phyloP scores from a whole-genome alignment of 2,329 filamentous ascomycete genomes.

The Colletotrichum theobromicola region DNA sequence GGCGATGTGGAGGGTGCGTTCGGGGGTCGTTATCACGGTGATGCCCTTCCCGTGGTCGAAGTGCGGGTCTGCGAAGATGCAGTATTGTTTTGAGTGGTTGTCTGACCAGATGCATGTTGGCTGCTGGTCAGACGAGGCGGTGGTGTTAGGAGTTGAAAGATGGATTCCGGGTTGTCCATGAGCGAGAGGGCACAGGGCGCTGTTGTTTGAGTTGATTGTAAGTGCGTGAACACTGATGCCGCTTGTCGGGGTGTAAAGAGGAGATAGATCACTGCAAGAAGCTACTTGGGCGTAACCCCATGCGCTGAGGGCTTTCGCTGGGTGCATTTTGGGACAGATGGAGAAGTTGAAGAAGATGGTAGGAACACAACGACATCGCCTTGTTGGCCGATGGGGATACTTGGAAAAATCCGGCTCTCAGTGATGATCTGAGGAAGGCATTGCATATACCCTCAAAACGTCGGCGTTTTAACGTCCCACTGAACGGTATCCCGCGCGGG shows the following conservation, averaged over 20 bases:
- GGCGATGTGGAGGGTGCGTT: background rate
- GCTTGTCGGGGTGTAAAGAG: background rate
- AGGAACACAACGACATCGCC: background rate
- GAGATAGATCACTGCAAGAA: background rate
- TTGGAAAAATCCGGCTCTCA: rapidly evolving
- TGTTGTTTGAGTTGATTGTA: background rate
- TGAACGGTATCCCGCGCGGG: background rate
- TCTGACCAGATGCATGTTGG: background rate
- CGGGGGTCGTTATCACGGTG: background rate
- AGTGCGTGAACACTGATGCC: background rate
- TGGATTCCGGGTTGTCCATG: background rate
- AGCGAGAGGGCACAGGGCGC: background rate
- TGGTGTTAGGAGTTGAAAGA: background rate
- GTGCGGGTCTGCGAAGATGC: background rate
- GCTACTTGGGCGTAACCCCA: background rate
- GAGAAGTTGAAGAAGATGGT: background rate
- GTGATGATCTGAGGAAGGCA: background rate
- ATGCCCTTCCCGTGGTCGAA: background rate
- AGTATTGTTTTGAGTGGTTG: background rate
- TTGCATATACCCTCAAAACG: background rate
- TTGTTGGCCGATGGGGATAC: background rate
- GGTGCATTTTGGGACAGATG: background rate
- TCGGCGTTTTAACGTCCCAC: background rate
- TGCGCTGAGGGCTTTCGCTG: background rate
- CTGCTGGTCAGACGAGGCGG: background rate